Base-by-base conservation (phyloP, 208 protist genomes). In the Blastocrithidia nonstop region DNA sequence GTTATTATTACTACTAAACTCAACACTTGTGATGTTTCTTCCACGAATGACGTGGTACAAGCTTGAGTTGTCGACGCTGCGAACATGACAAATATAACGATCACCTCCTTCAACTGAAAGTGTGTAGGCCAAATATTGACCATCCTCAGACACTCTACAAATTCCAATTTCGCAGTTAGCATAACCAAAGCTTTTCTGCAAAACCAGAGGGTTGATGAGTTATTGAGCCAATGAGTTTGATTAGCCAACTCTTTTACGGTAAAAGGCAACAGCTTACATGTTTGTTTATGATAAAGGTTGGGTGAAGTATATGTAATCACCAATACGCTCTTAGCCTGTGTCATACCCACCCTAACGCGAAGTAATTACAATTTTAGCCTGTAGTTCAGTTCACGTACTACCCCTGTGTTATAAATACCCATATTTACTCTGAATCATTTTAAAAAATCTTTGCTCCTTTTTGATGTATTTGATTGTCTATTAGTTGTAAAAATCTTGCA, bases 141-240 rank as follows among this genome's bases (percentile, higher is more conserved):
- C 84, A 43, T 93, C 84, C 47, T 93, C 62, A 1, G 79, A 88
- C 36, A 93, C 84, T 50, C 84, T 70, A 54, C 84, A 93, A 8
- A 93, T 61, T 27, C 84, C 84, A 43, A 93, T 60, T 32, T 63
- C 63, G 52, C 84, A 93, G 27, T 93, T 61, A 32, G 69, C 70
- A 49, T 93, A 93, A 8, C 84, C 84, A 61, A 93, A 93, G 22
- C 88, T 76, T 58, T 89, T 79, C 43, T 89, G 76, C 17, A 93
- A 54, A 6, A 76, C 16, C 0, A 75, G 45, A 0, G 80, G 80
- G 46, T 93, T 93, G 49, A 93, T 93, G n/a, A 93, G 69, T 49
- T 93, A 79, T 51, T 93, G 80, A 16, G 65, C 84, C 3, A 93
- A 58, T 19, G 89, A 41, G 49, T 93, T 80, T 4, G 80, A 76